Evolutionary conservation across 176 grass and related monocot genomes (phyloP), one percentile per base, ranked within the genome.

Genomic region (Leersia perrieri): DNA sequence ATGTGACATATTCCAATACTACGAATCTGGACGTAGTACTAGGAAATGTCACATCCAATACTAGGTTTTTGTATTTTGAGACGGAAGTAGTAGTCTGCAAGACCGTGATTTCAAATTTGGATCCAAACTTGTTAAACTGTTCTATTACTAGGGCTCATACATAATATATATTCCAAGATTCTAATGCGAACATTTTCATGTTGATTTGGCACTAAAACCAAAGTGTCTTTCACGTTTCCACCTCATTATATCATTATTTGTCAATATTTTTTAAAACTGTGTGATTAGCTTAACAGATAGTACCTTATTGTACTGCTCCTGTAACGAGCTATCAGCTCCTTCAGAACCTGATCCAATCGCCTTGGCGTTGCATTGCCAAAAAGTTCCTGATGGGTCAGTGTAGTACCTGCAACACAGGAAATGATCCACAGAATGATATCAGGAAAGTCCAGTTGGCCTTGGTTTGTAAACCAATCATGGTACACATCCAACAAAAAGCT

Each of bases 251-350:
- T 47, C 63, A 11, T 15, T 31, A 40, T 42, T 7, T 70, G 23
- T 28, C 16, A 70, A 26, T 41, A 23, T 3, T 70, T 13, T 64
- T 49, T 18, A 11, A 1, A 65, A 62, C 0, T 34, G 28, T 28
- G 11, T 2, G 0, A 51, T 51, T 35, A 78, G 45, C 29, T 78
- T 73, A 42, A 44, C 20, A 3, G 73, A 36, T 20, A 22, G 14
- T 85, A 98, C 97, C 90, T 96, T 96, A 74, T 93, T 96, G 74
- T 95, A 99, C 70, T 90, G 93, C 80, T 99, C 97, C 73, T 99
- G 97, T 44, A 99, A 90, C 42, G 97, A 96, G 63, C 88, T 93
- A 81, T 99, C 92, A 90, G 97, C 97, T 76, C 92, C 92, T 95
- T 99, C 93, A 86, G 97, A 99, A 34, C 97, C 97, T 35, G 91